phyloP scores from a whole-genome alignment of 2,329 filamentous ascomycete species.

The Colletotrichum sp. region DNA sequence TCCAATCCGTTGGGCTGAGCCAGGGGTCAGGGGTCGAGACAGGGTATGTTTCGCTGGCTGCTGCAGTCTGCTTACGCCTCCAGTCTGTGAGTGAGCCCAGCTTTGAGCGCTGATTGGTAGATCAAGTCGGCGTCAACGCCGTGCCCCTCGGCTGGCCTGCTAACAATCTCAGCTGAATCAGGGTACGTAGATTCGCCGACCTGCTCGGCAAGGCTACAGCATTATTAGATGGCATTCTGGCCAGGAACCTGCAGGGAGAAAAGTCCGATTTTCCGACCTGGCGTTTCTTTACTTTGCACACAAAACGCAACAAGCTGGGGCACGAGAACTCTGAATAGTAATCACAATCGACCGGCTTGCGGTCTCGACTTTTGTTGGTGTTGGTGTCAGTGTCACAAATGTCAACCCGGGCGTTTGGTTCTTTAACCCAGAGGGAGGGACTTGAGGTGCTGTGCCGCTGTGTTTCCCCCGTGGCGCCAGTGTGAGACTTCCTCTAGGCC shows the following conservation, averaged over 20 bases:
- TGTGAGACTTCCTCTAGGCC: neutral
- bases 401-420: neutral
- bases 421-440: neutral
- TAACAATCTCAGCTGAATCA: constrained; percentile 10
- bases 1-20: constrained; percentile 12
- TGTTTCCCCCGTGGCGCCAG: neutral
- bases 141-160: constrained; percentile 9
- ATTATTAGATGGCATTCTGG: neutral
- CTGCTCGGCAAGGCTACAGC: neutral
- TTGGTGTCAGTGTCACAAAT: neutral
- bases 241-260: constrained; percentile 2
- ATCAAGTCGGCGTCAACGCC: neutral
- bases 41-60: constrained; percentile 1
- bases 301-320: neutral
- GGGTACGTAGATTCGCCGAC: neutral
- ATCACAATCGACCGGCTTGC: neutral
- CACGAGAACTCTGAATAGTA: neutral
- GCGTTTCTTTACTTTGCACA: neutral
- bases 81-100: neutral
- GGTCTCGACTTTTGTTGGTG: neutral
- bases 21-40: constrained; percentile 11
- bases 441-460: neutral
- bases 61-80: constrained; percentile 11
- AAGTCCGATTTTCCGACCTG: neutral
- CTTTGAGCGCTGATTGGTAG: neutral